A percentile compares a stretch with the other conserved stretches of the same genome.
phyloP scores from a whole-genome alignment of 768 basidiomycete species.

The Boletus eberwhitei region DNA sequence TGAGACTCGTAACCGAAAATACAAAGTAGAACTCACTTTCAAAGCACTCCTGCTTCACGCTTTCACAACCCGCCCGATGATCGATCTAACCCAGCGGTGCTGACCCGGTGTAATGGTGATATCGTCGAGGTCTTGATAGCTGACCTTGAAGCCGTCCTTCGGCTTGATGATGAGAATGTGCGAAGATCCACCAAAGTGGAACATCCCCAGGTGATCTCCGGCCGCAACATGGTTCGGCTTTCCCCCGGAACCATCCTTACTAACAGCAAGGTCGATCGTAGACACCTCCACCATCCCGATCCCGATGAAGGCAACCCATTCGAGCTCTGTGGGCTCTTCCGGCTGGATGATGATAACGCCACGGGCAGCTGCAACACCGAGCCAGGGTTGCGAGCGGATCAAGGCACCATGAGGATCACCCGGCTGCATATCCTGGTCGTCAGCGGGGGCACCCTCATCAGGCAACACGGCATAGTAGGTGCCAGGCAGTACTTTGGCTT shows the following conservation, averaged over 20 bases:
- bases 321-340: conserved; percentile 39
- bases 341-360: conserved; percentile 54
- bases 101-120: background rate
- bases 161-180: conserved; percentile 39
- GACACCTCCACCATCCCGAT: background rate
- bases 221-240: background rate
- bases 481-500: background rate
- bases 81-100: background rate
- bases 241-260: background rate
- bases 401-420: conserved; percentile 19
- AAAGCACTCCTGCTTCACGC: background rate
- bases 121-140: background rate
- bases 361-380: conserved; percentile 46
- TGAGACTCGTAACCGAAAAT: background rate
- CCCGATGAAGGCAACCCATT: conserved; percentile 49
- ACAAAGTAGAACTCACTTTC: background rate
- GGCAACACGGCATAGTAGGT: conserved; percentile 17
- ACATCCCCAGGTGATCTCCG: conserved; percentile 28
- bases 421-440: background rate
- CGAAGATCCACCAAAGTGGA: conserved; percentile 63
- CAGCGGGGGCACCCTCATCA: conserved; percentile 4
- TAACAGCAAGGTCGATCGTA: conserved; percentile 30
- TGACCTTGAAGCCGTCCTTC: background rate
- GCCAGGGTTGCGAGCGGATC: conserved; percentile 37
- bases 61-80: background rate